These are phyloP conservation scores for Trichosporon asahii DNA, from an alignment of 1,284 basidiomycete genomes.

Conservation along the genomic window DNA sequence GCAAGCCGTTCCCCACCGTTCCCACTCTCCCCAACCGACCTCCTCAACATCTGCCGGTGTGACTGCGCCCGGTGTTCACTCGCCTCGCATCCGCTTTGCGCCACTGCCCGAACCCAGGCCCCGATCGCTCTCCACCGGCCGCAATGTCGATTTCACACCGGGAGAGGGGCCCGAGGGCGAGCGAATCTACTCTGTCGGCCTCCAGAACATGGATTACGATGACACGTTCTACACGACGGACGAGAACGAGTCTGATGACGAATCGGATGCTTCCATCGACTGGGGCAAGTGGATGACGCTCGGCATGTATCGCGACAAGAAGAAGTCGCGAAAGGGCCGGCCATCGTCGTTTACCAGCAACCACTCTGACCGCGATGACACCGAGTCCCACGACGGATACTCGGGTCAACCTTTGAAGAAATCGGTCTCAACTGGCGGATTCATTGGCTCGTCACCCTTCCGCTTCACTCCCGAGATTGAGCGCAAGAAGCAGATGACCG, in stretches of 20 bases:
- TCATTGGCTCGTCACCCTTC: constrained; percentile 37
- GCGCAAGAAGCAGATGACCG: neutral
- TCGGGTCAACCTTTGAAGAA: constrained; percentile 46
- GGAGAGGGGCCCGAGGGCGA: constrained; percentile 22
- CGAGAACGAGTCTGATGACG: constrained; percentile 9
- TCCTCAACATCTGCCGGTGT: neutral
- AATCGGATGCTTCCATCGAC: constrained; percentile 16
- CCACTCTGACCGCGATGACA: neutral
- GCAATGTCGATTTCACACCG: constrained; percentile 31
- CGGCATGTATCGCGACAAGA: constrained; percentile 4
- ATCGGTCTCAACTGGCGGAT: constrained; percentile 42
- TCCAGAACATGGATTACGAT: constrained; percentile 24
- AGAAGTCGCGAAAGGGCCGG: constrained; percentile 7
- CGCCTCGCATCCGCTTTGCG: constrained; percentile 46
- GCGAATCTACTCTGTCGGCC: constrained; percentile 21
- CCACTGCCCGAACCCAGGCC: constrained; percentile 49
- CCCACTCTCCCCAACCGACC: neutral
- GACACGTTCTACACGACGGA: constrained; percentile 15
- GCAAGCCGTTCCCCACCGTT: neutral
- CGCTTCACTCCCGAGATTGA: neutral
- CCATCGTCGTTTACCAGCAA: constrained; percentile 15
- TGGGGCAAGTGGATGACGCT: constrained; percentile 11
- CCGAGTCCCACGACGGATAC: constrained; percentile 14
- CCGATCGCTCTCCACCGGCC: constrained; percentile 44
- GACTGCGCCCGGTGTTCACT: constrained; percentile 10